A percentile compares a stretch with the other conserved stretches of the same genome.
phyloP scores from a whole-genome alignment of 768 basidiomycete genomes.

The Phanerochaete carnosa region DNA sequence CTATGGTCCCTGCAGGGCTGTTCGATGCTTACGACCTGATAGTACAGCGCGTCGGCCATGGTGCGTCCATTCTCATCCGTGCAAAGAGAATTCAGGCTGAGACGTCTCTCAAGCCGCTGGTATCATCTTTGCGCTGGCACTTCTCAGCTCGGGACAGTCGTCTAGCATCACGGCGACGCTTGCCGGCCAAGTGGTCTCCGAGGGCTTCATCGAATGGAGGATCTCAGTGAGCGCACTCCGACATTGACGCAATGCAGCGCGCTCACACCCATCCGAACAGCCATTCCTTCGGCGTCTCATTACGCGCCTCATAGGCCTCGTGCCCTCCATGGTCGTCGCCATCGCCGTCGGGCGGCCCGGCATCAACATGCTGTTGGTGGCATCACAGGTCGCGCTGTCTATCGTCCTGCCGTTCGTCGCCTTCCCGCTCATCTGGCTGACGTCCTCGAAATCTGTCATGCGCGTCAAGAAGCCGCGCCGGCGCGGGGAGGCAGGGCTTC shows the following conservation, averaged over 20 bases:
- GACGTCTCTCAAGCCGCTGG: conserved; percentile 58
- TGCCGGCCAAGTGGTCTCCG: conserved; percentile 85
- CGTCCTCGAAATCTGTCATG: conserved; percentile 69
- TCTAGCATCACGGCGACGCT: conserved; percentile 88
- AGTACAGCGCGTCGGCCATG: conserved; percentile 55
- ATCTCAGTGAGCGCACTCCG: conserved; percentile 53
- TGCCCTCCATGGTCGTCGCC: conserved; percentile 82
- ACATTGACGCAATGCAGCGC: background rate
- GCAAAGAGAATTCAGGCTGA: background rate
- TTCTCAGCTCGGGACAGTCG: conserved; percentile 87
- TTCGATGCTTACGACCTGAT: conserved; percentile 85
- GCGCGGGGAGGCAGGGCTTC: background rate
- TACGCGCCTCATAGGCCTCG: conserved; percentile 77
- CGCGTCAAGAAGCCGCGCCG: conserved; percentile 39
- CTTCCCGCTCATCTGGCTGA: conserved; percentile 73
- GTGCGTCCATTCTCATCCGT: conserved; percentile 34
- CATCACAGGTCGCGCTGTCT: conserved; percentile 79
- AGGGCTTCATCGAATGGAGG: conserved; percentile 87
- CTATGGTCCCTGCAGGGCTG: conserved; percentile 57
- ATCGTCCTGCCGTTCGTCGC: conserved; percentile 82
- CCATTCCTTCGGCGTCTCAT: conserved; percentile 71
- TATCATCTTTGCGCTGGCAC: conserved; percentile 79
- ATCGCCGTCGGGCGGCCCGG: conserved; percentile 69
- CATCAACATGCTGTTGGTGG: conserved; percentile 73
- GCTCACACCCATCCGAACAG: conserved; percentile 30